These are phyloP conservation scores for Candida nemodendra DNA, from an alignment of 805 yeast species.

Conservation along the genomic window DNA sequence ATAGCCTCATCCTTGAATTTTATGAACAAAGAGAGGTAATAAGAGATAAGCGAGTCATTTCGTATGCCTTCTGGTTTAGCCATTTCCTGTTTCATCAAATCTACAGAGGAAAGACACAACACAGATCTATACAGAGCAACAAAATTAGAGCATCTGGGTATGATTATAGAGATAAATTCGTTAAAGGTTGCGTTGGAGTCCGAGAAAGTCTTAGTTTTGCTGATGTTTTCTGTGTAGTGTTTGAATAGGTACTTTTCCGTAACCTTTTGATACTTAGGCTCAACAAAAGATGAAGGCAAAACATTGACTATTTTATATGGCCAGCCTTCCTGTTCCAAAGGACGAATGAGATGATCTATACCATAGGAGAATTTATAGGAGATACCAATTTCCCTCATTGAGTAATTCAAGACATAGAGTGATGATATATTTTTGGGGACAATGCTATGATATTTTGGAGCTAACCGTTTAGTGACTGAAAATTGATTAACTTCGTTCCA, in stretches of 20 bases:
- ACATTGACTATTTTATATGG: background rate
- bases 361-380: constrained; percentile 1
- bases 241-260: constrained; percentile 21
- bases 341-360: background rate
- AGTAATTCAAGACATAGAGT: constrained; percentile 7
- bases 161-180: constrained; percentile 28
- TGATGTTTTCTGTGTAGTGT: constrained; percentile 23
- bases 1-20: constrained; percentile 32
- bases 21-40: constrained; percentile 13
- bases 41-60: background rate
- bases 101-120: constrained; percentile 27
- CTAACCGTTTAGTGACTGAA: background rate
- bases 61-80: constrained; percentile 1
- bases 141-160: constrained; percentile 27
- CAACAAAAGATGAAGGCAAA: background rate
- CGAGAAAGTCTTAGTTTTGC: constrained; percentile 26
- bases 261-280: background rate
- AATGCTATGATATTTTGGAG: background rate
- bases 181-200: constrained; percentile 19
- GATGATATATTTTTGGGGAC: too few relatives aligned
- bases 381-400: constrained; percentile 8
- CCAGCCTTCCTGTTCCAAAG: background rate
- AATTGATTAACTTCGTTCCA: constrained; percentile 20
- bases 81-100: constrained; percentile 22
- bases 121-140: constrained; percentile 27